Percentiles rank a stretch among this genome's conserved stretches.
phyloP scores from a whole-genome alignment of 371 early-diverging fungal species.

The Lichtheimia ornata region DNA sequence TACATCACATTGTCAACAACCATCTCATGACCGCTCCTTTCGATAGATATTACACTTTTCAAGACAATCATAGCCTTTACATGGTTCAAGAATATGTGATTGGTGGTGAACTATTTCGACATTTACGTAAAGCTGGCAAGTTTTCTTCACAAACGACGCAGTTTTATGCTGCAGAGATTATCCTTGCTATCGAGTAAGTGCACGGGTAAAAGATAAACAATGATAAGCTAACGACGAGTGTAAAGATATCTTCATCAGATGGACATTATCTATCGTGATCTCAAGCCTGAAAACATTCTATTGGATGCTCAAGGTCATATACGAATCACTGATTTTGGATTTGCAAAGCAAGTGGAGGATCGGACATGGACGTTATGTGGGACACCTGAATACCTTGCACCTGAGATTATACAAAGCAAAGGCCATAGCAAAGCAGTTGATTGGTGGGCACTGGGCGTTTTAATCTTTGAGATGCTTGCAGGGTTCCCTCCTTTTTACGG shows the following conservation, averaged over 20 bases:
- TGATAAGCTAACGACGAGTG: background rate
- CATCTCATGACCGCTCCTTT: background rate
- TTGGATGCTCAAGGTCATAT: slow-evolving; percentile 92
- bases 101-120: slow-evolving; percentile 96
- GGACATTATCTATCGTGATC: slow-evolving; percentile 93
- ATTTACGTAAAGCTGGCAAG: slow-evolving; percentile 86
- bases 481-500: slow-evolving; percentile 97
- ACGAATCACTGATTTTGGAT: slow-evolving; percentile 99
- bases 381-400: slow-evolving; percentile 97
- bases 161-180: slow-evolving; percentile 79
- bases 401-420: slow-evolving; percentile 97
- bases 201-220: background rate
- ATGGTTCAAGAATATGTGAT: slow-evolving; percentile 97
- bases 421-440: slow-evolving; percentile 98
- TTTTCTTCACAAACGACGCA: slow-evolving; percentile 88
- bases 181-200: slow-evolving; percentile 70
- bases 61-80: slow-evolving; percentile 85
- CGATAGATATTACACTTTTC: slow-evolving; percentile 81
- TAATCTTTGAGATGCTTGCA: slow-evolving; percentile 94
- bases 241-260: slow-evolving; percentile 80
- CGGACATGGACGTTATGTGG: slow-evolving; percentile 96
- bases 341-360: slow-evolving; percentile 85
- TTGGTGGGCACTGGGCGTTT: slow-evolving; percentile 98
- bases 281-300: slow-evolving; percentile 94
- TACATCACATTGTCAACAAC: background rate